Evolutionary conservation across 2,329 filamentous ascomycete species (phyloP).

Genomic region (Aspergillus amoenus): DNA sequence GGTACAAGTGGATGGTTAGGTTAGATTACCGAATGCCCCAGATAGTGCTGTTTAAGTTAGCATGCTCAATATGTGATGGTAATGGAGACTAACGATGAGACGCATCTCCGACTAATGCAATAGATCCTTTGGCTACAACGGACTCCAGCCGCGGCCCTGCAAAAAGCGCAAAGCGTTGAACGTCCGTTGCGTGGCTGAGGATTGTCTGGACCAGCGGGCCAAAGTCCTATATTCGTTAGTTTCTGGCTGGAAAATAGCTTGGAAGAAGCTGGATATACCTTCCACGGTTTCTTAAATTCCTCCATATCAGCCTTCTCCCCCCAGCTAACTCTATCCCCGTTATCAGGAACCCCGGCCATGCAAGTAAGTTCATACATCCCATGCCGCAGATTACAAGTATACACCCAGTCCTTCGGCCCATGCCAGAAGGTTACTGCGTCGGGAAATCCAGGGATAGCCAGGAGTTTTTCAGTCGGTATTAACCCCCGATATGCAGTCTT

Average conservation of each 20-base stretch:
- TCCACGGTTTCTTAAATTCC: constrained; percentile 11
- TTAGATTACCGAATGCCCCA: constrained; percentile 12
- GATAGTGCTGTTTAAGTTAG: constrained; percentile 8
- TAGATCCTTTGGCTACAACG: constrained; percentile 1
- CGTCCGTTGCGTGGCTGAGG: constrained; percentile 8
- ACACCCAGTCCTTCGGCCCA: constrained; percentile 12
- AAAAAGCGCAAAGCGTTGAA: constrained; percentile 15
- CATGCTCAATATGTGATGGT: not conserved
- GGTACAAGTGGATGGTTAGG: no score
- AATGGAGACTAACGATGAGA: constrained; percentile 11
- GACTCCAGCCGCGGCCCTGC: constrained; percentile 8
- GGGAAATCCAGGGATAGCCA: constrained; percentile 8
- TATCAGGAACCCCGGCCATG: constrained; percentile 4
- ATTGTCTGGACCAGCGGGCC: constrained; percentile 1
- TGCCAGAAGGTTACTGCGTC: constrained; percentile 18
- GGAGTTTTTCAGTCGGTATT: constrained; percentile 5
- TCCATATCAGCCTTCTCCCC: constrained; percentile 10
- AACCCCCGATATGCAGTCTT: constrained; percentile 15
- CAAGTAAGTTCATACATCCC: constrained; percentile 14
- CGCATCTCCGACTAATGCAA: constrained; percentile 16
- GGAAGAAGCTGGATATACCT: not conserved
- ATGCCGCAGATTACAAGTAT: constrained; percentile 14
- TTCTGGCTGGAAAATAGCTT: no score
- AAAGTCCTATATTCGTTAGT: constrained; percentile 6
- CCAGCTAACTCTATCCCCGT: constrained; percentile 11